Evolutionary conservation across 2,329 filamentous ascomycete genomes (phyloP), one percentile per base, ranked within the genome.

Genomic region (Penicillium hordei): DNA sequence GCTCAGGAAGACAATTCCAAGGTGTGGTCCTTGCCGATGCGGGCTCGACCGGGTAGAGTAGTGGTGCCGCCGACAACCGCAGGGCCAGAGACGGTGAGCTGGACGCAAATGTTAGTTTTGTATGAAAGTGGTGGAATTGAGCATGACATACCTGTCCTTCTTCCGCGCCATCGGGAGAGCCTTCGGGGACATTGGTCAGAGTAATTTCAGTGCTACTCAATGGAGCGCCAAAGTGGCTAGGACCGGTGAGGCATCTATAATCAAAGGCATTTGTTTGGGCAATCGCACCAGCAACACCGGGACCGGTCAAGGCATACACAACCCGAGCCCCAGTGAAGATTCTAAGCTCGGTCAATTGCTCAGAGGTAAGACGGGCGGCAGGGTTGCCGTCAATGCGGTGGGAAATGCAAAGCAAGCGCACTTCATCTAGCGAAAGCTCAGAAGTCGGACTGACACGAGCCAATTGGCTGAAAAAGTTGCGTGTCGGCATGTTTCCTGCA

Each of bases 221-320:
- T 2, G 93, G 93, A 10, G 89, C 81, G 3, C 94, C 94, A 69
- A 97, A 96, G 73, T 96, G 92, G 57, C 75, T 80, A 45, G 78
- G 76, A 44, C 75, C 75, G 13, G 64, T 61, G 19, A 75, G 73
- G 36, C 75, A 76, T 48, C 93, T 82, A 74, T 97, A 97, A 72
- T 97, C 93, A 70, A 90, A 95, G 39, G 93, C 82, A 60, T 90
- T 87, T 8, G 90, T 96, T 77, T 97, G 93, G 1, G 89, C 81
- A n/a, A 96, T 85, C 0, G 93, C 89, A 38, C 94, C 94, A 2
- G 93, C 93, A n/a, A 97, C 90, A 60, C 86, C 85, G 25, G 91
- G 81, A 0, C 89, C 87, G 19, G 91, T 89, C 54, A 99, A 81
- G 3, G 92, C 93, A 73, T 97, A 96, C 50, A 95, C 82, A 56